phyloP scores from a whole-genome alignment of 2,329 filamentous ascomycete genomes.

The Seiridium cupressi region DNA sequence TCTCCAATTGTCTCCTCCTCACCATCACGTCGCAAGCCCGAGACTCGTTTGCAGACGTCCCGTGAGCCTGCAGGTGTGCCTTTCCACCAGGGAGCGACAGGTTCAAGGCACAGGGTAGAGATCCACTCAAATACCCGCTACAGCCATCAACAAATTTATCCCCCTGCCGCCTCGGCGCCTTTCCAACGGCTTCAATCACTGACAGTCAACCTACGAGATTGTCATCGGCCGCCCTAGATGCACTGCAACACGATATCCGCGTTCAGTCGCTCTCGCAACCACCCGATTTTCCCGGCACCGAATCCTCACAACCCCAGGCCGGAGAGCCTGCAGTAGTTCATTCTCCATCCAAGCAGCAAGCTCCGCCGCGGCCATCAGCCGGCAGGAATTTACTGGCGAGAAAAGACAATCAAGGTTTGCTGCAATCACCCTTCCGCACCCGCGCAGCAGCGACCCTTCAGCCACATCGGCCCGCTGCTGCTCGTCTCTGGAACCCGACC shows the following conservation, averaged over 20 bases:
- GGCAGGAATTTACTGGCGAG: conserved; percentile 21
- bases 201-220: conserved; percentile 17
- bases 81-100: background rate
- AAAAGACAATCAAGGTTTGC: conserved; percentile 7
- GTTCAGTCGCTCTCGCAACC: background rate
- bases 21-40: background rate
- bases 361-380: conserved; percentile 13
- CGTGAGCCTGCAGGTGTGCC: background rate
- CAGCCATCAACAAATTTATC: conserved; percentile 13
- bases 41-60: background rate
- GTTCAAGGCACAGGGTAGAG: background rate
- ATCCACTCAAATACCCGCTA: background rate
- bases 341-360: conserved; percentile 9
- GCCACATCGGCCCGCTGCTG: conserved; percentile 40
- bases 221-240: conserved; percentile 28
- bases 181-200: conserved; percentile 32
- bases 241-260: conserved; percentile 8
- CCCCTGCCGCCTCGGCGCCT: conserved; percentile 1
- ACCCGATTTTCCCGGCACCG: conserved; percentile 2
- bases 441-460: conserved; percentile 23
- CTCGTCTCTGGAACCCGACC: conserved; percentile 59
- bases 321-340: background rate
- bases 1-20: background rate
- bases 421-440: conserved; percentile 9
- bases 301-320: background rate